Evolutionary conservation across 2,329 filamentous ascomycete species (phyloP).

Genomic region (Ceratocystis destructans): DNA sequence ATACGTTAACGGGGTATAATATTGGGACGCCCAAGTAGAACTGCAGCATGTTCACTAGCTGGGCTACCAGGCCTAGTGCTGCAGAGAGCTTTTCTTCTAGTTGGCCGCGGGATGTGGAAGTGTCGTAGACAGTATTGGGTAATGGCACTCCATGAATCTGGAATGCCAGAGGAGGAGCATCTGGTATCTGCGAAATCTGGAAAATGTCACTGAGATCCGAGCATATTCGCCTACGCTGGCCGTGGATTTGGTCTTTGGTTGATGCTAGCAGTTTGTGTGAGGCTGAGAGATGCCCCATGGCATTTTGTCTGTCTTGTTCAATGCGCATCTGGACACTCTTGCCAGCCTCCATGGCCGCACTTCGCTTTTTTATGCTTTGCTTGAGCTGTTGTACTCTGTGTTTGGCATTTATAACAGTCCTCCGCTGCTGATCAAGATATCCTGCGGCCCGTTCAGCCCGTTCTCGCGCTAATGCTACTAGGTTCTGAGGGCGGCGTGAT

Average conservation of each 20-base stretch:
- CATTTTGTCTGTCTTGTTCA: conserved; percentile 47
- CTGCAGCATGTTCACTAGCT: conserved; percentile 61
- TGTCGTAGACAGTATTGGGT: conserved; percentile 66
- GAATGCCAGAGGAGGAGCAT: conserved; percentile 55
- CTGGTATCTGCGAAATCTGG: conserved; percentile 53
- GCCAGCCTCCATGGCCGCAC: conserved; percentile 53
- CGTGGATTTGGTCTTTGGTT: conserved; percentile 54
- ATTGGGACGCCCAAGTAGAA: conserved; percentile 68
- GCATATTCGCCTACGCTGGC: conserved; percentile 79
- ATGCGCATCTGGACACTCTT: conserved; percentile 44
- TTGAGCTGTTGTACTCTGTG: conserved; percentile 54
- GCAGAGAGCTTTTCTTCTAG: conserved; percentile 64
- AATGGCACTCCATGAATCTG: conserved; percentile 66
- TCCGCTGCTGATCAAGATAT: conserved; percentile 50
- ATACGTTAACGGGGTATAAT: conserved; percentile 63
- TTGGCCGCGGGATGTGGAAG: conserved; percentile 30
- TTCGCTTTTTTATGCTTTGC: conserved; percentile 50
- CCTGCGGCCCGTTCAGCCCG: conserved; percentile 34
- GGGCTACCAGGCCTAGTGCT: conserved; percentile 65
- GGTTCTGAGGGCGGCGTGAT: conserved; percentile 29
- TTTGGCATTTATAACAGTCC: conserved; percentile 46
- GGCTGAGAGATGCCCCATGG: conserved; percentile 42
- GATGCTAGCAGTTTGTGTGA: conserved; percentile 42
- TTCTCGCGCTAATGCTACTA: conserved; percentile 37
- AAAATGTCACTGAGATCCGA: conserved; percentile 70